These are phyloP conservation scores for Cystobasidium onofrii DNA, from an alignment of 768 basidiomycete species.

Conservation along the genomic window DNA sequence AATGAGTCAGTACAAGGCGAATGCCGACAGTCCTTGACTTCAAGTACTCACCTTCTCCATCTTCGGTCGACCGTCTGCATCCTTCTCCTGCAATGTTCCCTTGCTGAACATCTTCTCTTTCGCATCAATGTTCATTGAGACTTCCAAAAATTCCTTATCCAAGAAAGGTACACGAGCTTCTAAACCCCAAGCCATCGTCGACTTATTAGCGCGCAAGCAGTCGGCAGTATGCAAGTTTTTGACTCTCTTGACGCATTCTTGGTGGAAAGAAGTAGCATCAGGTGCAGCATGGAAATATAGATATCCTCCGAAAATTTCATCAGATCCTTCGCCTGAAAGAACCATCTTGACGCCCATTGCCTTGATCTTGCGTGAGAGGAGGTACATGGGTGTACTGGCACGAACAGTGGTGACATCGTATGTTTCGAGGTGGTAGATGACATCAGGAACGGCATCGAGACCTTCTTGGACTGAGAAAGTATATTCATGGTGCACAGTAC, in stretches of 20 bases:
- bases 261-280: conserved; percentile 76
- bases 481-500: conserved; percentile 94
- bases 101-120: conserved; percentile 82
- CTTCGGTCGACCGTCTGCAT: conserved; percentile 74
- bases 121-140: conserved; percentile 80
- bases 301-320: conserved; percentile 96
- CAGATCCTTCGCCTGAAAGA: conserved; percentile 90
- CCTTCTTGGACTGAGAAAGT: conserved; percentile 98
- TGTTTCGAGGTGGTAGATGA: conserved; percentile 96
- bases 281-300: conserved; percentile 99
- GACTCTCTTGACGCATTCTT: conserved; percentile 86
- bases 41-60: conserved; percentile 80
- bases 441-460: conserved; percentile 90
- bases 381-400: conserved; percentile 97
- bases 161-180: conserved; percentile 98
- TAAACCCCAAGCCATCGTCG: conserved; percentile 98
- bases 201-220: conserved; percentile 96
- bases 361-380: conserved; percentile 95
- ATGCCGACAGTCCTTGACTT: too few species aligned
- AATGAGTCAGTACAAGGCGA: too few species aligned
- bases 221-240: conserved; percentile 97
- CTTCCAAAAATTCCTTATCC: conserved; percentile 90
- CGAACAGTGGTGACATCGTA: conserved; percentile 98
- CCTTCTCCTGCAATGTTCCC: conserved; percentile 62
- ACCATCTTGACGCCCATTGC: conserved; percentile 99